Evolutionary conservation across 2,329 filamentous ascomycete species (phyloP).

Genomic region (Metarhizium album): DNA sequence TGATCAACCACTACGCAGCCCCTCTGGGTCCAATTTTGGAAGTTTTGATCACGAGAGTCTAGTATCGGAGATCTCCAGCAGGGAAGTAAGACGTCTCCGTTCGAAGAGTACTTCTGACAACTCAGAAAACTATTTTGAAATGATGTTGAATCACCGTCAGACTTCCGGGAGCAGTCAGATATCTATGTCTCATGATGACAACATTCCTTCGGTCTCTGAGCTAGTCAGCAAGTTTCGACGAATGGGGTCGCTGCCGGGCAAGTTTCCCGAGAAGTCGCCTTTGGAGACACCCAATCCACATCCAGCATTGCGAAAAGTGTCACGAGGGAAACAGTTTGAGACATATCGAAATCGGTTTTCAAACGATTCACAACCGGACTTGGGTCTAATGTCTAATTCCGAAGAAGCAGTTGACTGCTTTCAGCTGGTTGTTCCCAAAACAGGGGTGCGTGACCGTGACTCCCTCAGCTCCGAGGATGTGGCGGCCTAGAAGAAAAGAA

Average conservation of each 20-base stretch:
- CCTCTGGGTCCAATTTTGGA: not conserved
- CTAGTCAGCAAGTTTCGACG: constrained; percentile 15
- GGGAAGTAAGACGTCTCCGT: constrained; percentile 1
- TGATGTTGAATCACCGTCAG: not conserved
- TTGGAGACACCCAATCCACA: not conserved
- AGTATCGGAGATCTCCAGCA: not conserved
- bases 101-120: constrained; percentile 1
- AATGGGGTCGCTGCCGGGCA: constrained; percentile 10
- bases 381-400: not conserved
- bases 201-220: constrained; percentile 14
- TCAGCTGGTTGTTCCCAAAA: not conserved
- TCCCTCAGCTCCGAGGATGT: not conserved
- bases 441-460: not conserved
- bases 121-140: constrained; percentile 1
- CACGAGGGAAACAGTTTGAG: constrained; percentile 4
- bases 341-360: constrained; percentile 7
- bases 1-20: not conserved
- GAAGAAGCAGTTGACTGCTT: not conserved
- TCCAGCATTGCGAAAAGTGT: constrained; percentile 4
- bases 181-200: constrained; percentile 3
- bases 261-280: not conserved
- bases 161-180: not conserved
- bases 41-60: not conserved
- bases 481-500: not conserved
- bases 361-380: constrained; percentile 6